Evolutionary conservation across 2,329 filamentous ascomycete species (phyloP).

Genomic region (Hortaea sp.): DNA sequence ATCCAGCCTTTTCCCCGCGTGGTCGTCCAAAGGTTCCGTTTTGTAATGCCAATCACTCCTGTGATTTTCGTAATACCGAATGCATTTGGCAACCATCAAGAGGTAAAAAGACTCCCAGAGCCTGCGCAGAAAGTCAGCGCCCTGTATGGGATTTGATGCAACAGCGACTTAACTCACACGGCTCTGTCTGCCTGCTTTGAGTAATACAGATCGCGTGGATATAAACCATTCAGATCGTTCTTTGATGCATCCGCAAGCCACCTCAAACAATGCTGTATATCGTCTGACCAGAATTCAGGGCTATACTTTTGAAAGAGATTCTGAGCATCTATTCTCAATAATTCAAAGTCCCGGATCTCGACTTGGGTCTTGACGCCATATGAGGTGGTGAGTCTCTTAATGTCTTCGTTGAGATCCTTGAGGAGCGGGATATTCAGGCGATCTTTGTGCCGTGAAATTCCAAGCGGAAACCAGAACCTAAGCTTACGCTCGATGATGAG

Average conservation of each 20-base stretch:
- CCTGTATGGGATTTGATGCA: no score
- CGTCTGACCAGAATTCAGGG: background rate
- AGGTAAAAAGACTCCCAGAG: background rate
- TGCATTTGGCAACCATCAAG: slow-evolving; percentile 1
- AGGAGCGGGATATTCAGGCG: background rate
- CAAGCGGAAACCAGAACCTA: background rate
- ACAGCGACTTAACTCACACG: background rate
- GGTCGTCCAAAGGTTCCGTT: background rate
- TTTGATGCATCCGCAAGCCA: slow-evolving; percentile 1
- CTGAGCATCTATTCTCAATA: background rate
- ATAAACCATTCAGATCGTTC: background rate
- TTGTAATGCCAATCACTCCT: background rate
- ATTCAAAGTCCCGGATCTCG: background rate
- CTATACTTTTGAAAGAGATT: background rate
- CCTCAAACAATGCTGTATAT: background rate
- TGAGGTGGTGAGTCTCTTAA: background rate
- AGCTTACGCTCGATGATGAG: background rate
- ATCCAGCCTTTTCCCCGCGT: background rate
- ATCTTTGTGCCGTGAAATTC: background rate
- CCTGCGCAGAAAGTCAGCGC: no score
- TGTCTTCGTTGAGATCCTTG: background rate
- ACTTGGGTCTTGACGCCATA: background rate
- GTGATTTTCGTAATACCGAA: slow-evolving; percentile 2
- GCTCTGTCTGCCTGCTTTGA: background rate
- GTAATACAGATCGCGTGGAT: background rate